phyloP scores from a whole-genome alignment of 2,329 filamentous ascomycete species.

The Pseudogymnoascus sp. region DNA sequence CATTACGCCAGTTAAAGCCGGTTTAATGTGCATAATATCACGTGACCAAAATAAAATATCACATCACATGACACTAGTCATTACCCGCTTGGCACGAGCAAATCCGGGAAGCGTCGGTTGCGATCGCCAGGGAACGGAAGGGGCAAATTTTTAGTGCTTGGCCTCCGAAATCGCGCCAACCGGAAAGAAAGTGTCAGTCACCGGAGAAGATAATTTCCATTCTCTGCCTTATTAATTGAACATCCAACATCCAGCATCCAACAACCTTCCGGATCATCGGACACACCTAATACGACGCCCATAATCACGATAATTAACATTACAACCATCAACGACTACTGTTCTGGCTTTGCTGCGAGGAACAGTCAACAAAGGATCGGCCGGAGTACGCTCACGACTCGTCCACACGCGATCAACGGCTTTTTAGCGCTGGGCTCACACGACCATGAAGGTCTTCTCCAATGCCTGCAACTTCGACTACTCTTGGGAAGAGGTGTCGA shows the following conservation, averaged over 20 bases:
- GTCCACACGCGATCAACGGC: slow-evolving; percentile 7
- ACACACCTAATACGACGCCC: neutral
- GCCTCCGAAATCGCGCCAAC: neutral
- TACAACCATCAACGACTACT: neutral
- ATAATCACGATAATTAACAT: neutral
- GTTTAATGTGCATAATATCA: neutral
- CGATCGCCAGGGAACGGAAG: neutral
- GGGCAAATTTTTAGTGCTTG: neutral
- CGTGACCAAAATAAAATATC: no score
- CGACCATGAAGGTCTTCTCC: slow-evolving; percentile 87
- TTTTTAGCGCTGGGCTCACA: slow-evolving; percentile 9
- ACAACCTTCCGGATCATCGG: neutral
- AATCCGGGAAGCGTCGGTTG: neutral
- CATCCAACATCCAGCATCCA: neutral
- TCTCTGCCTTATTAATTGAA: neutral
- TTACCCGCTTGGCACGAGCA: neutral
- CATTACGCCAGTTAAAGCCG: no score
- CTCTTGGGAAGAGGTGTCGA: slow-evolving; percentile 97
- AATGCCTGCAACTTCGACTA: slow-evolving; percentile 88
- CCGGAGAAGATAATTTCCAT: neutral
- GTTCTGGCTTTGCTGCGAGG: neutral
- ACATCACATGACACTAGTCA: neutral
- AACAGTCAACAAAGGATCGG: neutral
- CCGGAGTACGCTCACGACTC: neutral
- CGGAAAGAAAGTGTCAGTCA: neutral